Percentiles rank a stretch among this genome's conserved stretches.
phyloP scores from a whole-genome alignment of 176 grass and related monocot species.

The Carex parvula region DNA sequence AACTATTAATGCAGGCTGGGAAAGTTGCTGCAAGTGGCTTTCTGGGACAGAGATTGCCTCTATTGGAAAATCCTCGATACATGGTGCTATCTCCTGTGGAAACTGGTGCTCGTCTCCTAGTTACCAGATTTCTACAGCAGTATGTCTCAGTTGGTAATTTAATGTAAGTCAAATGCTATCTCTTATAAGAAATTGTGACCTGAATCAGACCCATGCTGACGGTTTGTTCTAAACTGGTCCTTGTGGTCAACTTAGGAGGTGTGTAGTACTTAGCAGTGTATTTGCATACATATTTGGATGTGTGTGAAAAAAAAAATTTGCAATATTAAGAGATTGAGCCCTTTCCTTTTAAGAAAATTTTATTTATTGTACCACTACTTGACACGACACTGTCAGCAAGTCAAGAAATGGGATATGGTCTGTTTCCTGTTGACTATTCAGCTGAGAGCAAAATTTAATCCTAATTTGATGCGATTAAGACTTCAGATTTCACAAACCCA shows the following conservation, averaged over 20 bases:
- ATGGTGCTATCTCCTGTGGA: conserved; percentile 70
- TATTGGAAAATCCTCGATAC: conserved; percentile 60
- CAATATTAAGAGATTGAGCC: neutral
- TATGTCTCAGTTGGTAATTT: conserved; percentile 65
- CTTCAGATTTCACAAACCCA: neutral
- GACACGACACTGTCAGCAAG: too few species aligned
- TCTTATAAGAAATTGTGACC: neutral
- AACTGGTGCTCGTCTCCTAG: conserved; percentile 60
- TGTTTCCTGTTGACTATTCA: neutral
- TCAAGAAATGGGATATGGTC: neutral
- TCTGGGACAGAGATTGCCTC: conserved; percentile 28
- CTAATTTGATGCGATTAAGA: neutral
- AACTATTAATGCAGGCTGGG: conserved; percentile 41
- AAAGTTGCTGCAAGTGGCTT: conserved; percentile 51
- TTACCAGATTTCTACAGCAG: conserved; percentile 66
- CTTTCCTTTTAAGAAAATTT: neutral
- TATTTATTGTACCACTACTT: too few species aligned
- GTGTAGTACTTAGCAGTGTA: neutral
- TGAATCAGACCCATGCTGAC: neutral
- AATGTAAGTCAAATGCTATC: conserved; percentile 46
- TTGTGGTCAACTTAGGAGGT: neutral
- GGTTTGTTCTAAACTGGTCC: neutral
- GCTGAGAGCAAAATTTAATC: neutral
- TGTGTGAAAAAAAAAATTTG: neutral
- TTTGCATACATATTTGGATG: neutral